Percentiles rank a stretch among this genome's conserved stretches.
phyloP scores from a whole-genome alignment of 2,329 filamentous ascomycete genomes.

The Hortaea werneckii region DNA sequence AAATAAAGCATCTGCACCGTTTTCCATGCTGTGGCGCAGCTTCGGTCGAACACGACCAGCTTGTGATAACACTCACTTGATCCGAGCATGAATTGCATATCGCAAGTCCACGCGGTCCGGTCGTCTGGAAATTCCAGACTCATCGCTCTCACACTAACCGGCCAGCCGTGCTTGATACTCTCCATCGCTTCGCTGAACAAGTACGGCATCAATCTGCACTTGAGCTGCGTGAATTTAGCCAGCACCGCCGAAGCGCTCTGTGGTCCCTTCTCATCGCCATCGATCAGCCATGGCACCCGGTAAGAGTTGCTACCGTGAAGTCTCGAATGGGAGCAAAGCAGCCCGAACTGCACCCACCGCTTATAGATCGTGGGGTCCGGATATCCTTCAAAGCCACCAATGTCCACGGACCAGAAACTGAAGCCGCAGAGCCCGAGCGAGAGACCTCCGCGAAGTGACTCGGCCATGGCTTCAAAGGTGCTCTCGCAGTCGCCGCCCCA shows the following conservation, averaged over 20 bases:
- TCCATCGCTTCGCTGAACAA: conserved; percentile 43
- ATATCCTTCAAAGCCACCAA: conserved; percentile 61
- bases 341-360: conserved; percentile 67
- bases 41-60: too few relatives aligned
- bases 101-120: conserved; percentile 55
- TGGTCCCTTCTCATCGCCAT: conserved; percentile 45
- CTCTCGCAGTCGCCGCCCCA: conserved; percentile 71
- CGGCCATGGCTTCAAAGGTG: conserved; percentile 62
- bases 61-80: conserved; percentile 22
- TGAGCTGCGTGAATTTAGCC: conserved; percentile 42
- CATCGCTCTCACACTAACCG: conserved; percentile 52
- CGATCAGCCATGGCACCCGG: conserved; percentile 65
- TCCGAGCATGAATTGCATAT: conserved; percentile 67
- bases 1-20: too few relatives aligned
- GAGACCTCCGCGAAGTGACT: conserved; percentile 57
- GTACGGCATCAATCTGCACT: conserved; percentile 50
- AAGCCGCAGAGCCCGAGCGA: conserved; percentile 55
- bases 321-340: conserved; percentile 59
- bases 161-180: conserved; percentile 45
- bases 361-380: conserved; percentile 59
- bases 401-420: conserved; percentile 60
- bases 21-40: too few relatives aligned
- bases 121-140: conserved; percentile 63
- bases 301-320: conserved; percentile 62
- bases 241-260: conserved; percentile 45